Evolutionary conservation across 176 grass and related monocot species (phyloP).

Genomic region (Saccharum spontaneum): DNA sequence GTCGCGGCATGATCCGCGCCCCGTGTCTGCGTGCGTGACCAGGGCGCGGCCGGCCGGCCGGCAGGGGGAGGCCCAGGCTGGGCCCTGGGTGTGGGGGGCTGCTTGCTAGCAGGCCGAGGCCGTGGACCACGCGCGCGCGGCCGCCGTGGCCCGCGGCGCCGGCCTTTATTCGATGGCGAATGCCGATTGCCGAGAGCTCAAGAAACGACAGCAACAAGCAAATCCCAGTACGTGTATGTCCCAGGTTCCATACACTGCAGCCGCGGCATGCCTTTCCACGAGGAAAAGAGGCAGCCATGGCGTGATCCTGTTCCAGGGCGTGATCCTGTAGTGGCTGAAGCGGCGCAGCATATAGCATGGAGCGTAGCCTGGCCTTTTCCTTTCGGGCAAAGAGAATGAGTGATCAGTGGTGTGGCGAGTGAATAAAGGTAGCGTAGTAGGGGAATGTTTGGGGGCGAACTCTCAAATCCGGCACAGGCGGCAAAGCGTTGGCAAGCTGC

Average conservation of each 20-base stretch:
- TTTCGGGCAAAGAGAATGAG: slow-evolving; percentile 64
- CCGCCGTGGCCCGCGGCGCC: slow-evolving; percentile 19
- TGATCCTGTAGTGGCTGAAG: neutral
- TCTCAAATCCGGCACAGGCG: slow-evolving; percentile 22
- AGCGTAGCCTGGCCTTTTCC: slow-evolving; percentile 15
- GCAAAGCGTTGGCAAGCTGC: slow-evolving; percentile 17
- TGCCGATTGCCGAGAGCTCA: neutral
- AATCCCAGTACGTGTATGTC: neutral
- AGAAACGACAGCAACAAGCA: neutral
- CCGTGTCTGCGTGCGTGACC: neutral
- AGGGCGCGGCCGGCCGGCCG: neutral
- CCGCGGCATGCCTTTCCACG: slow-evolving; percentile 38
- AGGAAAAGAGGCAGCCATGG: neutral
- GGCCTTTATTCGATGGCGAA: slow-evolving; percentile 43
- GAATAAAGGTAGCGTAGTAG: neutral
- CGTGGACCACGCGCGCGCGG: slow-evolving; percentile 2
- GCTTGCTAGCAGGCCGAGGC: neutral
- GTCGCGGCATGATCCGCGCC: neutral
- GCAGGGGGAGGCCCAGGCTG: slow-evolving; percentile 26
- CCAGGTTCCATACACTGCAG: neutral
- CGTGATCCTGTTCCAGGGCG: slow-evolving; percentile 17
- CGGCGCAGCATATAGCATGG: neutral
- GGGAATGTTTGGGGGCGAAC: slow-evolving; percentile 32
- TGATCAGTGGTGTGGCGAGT: neutral
- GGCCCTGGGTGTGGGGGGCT: slow-evolving; percentile 4